Conservation (phyloP, 2,329 filamentous ascomycete species). For the Xylaria sp. region DNA sequence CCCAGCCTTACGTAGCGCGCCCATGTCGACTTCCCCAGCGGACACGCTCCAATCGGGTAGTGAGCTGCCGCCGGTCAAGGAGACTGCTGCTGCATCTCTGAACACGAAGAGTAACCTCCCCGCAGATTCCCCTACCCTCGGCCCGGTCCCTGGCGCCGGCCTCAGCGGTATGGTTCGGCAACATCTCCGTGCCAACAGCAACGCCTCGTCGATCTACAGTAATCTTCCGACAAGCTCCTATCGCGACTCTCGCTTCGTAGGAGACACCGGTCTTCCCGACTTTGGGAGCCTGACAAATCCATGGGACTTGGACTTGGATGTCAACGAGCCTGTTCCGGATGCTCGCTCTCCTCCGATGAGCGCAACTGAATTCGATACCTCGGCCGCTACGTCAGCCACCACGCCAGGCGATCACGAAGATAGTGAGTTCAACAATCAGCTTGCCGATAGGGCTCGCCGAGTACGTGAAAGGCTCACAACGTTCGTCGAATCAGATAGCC, state of each 20-base stretch:
- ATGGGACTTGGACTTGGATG: conserved; percentile 45
- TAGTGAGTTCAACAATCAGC: conserved; percentile 73
- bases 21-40: conserved; percentile 48
- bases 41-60: conserved; percentile 35
- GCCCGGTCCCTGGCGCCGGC: conserved; percentile 59
- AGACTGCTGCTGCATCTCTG: conserved; percentile 26
- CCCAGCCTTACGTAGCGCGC: conserved; percentile 54
- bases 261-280: conserved; percentile 39
- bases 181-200: conserved; percentile 81
- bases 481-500: conserved; percentile 65
- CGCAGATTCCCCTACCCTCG: conserved; percentile 78
- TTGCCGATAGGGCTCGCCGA: conserved; percentile 69
- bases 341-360: conserved; percentile 24
- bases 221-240: conserved; percentile 44
- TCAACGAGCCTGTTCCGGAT: conserved; percentile 32
- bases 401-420: conserved; percentile 8
- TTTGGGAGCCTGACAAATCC: conserved; percentile 44
- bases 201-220: conserved; percentile 77
- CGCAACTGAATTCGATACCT: conserved; percentile 1
- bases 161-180: conserved; percentile 82
- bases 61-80: conserved; percentile 35
- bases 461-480: conserved; percentile 75
- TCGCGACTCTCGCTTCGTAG: conserved; percentile 44
- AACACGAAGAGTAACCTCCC: conserved; percentile 36
- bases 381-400: neutral